phyloP scores from a whole-genome alignment of 768 basidiomycete species.

The Suillus bovinus region DNA sequence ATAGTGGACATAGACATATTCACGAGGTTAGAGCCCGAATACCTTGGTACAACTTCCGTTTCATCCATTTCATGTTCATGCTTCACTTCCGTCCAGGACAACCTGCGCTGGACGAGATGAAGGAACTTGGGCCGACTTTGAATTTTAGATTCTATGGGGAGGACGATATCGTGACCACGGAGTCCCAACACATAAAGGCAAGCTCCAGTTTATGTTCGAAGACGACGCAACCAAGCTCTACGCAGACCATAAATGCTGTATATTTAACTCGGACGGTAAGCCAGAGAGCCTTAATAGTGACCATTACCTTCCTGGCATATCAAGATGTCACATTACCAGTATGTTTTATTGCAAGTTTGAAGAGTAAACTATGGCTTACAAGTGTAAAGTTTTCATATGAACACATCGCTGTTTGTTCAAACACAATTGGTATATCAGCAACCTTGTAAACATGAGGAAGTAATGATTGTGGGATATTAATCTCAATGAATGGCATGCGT shows the following conservation, averaged over 20 bases:
- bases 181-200: slow-evolving; percentile 49
- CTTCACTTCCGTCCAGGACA: slow-evolving; percentile 18
- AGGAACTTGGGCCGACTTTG: slow-evolving; percentile 27
- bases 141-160: slow-evolving; percentile 52
- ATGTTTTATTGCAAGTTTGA: not conserved
- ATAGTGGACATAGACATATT: slow-evolving; percentile 25
- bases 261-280: slow-evolving; percentile 56
- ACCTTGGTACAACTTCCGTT: slow-evolving; percentile 31
- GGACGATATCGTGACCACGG: slow-evolving; percentile 48
- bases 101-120: slow-evolving; percentile 22
- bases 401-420: not conserved
- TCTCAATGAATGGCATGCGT: not conserved
- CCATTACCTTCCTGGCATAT: too few relatives aligned
- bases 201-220: not conserved
- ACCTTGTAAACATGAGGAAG: not conserved
- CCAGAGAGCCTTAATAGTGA: not conserved
- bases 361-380: not conserved
- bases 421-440: not conserved
- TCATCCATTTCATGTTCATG: not conserved
- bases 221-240: not conserved
- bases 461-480: not conserved
- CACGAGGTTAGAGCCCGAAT: slow-evolving; percentile 26
- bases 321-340: not conserved
- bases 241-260: slow-evolving; percentile 21
- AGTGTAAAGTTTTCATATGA: not conserved